Base-by-base conservation (phyloP, 371 early-diverging fungal genomes). In the Basidiobolus meristosporus region DNA sequence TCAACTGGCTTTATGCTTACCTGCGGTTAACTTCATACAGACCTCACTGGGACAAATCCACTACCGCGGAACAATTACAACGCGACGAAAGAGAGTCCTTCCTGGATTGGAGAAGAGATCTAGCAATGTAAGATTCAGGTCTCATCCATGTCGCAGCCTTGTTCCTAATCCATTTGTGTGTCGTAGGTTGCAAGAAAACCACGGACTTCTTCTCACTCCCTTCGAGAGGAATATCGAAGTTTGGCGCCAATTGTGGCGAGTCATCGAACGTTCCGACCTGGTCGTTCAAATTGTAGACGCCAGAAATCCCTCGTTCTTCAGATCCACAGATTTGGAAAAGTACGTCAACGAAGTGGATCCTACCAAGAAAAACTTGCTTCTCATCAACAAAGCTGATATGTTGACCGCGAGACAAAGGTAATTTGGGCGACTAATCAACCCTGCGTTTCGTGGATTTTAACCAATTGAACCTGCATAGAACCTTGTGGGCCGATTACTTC, bases 251-350 rank as follows among this genome's bases (percentile, higher is more conserved):
- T 70, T 99, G 39, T 99, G 99, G 99, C 74, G 99, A 21, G 98
- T 99, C 31, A 84, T 98, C 54, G 99, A 99, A 59, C 69, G 92
- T 40, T 87, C 92, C 23, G 89, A 98, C 45, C 44, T 95, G 45
- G 72, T 99, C 21, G 90, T 97, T 16, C 99, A 98, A 62, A 98
- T 99, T 46, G 95, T 99, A n/a, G 99, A 99, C 68, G 92, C 91
- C 14, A 74, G 99, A 43, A 92, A 98, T 62, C 98, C 98, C 1
- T 50, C 91, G 39, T 63, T 98, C 41, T 99, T 97, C 65, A 68
- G 93, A 34, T 83, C 80, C 38, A 68, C 71, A 3, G 99, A 99
- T 65, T 58, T 99, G 41, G 86, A 85, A 23, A 70, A 63, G 36
- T 88, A 96, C 48, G 92, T 97, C 20, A 60, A 60, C 28, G 90